Base-by-base conservation (phyloP, 192 early-diverging fungal genomes). In the Geosiphon pyriformis region DNA sequence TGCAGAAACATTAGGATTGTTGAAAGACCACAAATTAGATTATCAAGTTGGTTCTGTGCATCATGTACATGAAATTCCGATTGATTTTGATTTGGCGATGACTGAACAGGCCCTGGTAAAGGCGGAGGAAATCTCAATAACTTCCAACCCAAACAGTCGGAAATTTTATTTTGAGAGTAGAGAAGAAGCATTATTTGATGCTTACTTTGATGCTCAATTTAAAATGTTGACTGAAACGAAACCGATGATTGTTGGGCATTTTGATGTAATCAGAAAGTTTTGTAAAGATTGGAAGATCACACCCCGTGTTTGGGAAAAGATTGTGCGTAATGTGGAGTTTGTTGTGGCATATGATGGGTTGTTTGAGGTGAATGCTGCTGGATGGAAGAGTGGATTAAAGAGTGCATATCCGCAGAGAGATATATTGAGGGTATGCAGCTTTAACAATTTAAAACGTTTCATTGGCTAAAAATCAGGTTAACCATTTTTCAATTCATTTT, bases 21-120 rank as follows among this genome's bases (percentile, higher is more conserved):
- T 55, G 12, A 17, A 20, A 0, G 26, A 66, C 20, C 42, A 54
- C 54, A 10, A 48, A 4, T 74, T 95, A 17, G 94, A 98, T 68
- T 96, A 94, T 68, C 69, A 92, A 18, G 93, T 99, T 3, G 96
- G 96, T 2, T 95, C 93, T 1, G 70, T 98, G 18, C 96, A 98
- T 79, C 96, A 98, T 60, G 82, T 94, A 7, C 68, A 76, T 50
- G 83, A 80, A 4, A 83, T 86, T 46, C 91, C 96, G 3, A 77
- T 97, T 66, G 96, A 98, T 64, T 97, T 90, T 73, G 85, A 87
- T 53, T 37, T 63, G 18, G 80, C 81, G 15, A 35, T 79, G 18
- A 93, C 90, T 68, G 69, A 75, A 4, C 57, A 70, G 6, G 85
- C 87, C 2, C 42, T 83, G 3, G 78, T 73, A 27, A 49, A 69